phyloP scores from a whole-genome alignment of 2,329 filamentous ascomycete genomes.

The Exophiala lecanii-corni region DNA sequence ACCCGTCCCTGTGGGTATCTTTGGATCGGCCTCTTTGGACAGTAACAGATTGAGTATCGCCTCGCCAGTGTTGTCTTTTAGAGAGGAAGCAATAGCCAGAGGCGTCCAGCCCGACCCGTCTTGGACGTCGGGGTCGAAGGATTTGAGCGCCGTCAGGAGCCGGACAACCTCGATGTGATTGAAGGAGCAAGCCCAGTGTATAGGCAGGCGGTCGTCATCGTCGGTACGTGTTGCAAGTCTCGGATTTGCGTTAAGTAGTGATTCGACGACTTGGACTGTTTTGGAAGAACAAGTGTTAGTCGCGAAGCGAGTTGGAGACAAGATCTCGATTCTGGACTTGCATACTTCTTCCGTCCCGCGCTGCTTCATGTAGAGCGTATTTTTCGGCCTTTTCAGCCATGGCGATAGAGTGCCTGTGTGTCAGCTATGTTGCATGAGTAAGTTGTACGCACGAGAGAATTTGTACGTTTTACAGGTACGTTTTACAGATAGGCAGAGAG shows the following conservation, averaged over 20 bases:
- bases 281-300: no score
- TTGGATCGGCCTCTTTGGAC: conserved; percentile 45
- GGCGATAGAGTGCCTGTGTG: no score
- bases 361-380: conserved; percentile 82
- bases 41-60: conserved; percentile 42
- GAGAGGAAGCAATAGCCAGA: conserved; percentile 46
- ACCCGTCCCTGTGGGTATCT: conserved; percentile 38
- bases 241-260: conserved; percentile 52
- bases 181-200: conserved; percentile 91
- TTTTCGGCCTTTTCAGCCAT: conserved; percentile 47
- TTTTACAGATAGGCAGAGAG: no score
- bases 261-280: conserved; percentile 12
- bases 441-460: no score
- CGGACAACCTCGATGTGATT: conserved; percentile 72
- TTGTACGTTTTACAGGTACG: no score
- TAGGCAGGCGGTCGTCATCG: conserved; percentile 79
- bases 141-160: conserved; percentile 46
- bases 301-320: no score
- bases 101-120: conserved; percentile 48
- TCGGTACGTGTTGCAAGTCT: conserved; percentile 71
- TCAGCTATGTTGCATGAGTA: no score
- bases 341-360: conserved; percentile 77
- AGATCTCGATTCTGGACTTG: no score
- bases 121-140: conserved; percentile 26
- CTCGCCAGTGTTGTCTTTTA: conserved; percentile 44